Evolutionary conservation across 2,329 filamentous ascomycete species (phyloP), one percentile per base, ranked within the genome.

Genomic region (Penicillium sp.): DNA sequence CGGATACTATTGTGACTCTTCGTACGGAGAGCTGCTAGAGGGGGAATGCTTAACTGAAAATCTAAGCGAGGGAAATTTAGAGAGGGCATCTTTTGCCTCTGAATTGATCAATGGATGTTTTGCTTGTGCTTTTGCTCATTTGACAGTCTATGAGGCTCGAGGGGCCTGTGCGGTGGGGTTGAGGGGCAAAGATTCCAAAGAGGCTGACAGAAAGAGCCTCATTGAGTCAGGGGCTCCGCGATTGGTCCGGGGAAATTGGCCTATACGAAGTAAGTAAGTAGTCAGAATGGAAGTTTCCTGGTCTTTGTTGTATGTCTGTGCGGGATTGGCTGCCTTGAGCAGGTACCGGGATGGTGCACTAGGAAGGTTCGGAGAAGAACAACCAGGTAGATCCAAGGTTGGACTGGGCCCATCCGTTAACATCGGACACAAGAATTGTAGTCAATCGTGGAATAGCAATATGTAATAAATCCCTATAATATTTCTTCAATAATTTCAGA

Each of bases 1-100:
- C 67, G 26, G 64, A 72, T 63, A 57, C 77, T 57, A 69, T 65
- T 13, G 57, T 78, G 63, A 73, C 65, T 4, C 62, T 77, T 57
- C 77, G 75, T 56, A 69, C 69, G 19, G 52, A 57, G 6, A 54
- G 65, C 16, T 73, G 71, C 45, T 74, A 69, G 55, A 45, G 16
- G 38, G 10, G 52, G 35, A 28, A 13, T 6, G 6, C 5, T 35
- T 22, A 19, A n/a, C n/a, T 6, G 16, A 14, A 13, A 7, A 4
- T 4, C 22, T 22, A 19, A n/a, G 30, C 6, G 16, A 14, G 16
- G 11, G 48, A 3, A 13, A 14, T 43, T 13, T 25, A 26, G 42
- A 30, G n/a, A 33, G 25, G 35, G 13, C 16, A 14, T 6, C 16
- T 37, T 25, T 35, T 35, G 4, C 2, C 35, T 25, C 8, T 49